Evolutionary conservation across 2,329 filamentous ascomycete genomes (phyloP), one percentile per base, ranked within the genome.

Genomic region (Colletotrichum melonis): DNA sequence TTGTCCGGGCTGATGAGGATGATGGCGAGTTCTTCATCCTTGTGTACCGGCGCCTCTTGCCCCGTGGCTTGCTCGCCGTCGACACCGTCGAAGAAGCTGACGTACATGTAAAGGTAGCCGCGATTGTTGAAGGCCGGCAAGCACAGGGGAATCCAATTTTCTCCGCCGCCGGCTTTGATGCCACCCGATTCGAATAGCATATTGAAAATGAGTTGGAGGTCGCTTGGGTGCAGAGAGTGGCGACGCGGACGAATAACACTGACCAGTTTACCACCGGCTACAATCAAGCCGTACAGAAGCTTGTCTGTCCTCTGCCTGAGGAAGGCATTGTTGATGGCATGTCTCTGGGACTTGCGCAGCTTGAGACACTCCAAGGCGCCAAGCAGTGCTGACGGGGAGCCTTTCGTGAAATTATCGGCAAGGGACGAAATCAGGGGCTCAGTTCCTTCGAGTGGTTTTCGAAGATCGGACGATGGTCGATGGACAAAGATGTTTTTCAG

Each of bases 91-190:
- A 99, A 90, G 81, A 98, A 99, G 86, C 94, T 98, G 80, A 99
- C 97, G 80, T 98, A 99, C 95, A 99, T 98, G 85, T 99, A 98
- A 1, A 99, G 88, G 80, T 97, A 99, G 30, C 97, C 97, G 64
- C 92, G 94, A 81, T 95, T 98, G 84, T 99, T 99, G 85, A 99
- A 99, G 5, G 95, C 96, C 0, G 97, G 97, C 3, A 99, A 88
- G 78, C 97, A 99, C 7, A 99, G 88, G 0, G 97, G 97, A 60
- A 98, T 96, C 97, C 97, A 99, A 78, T 96, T 98, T 82, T 99
- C 97, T 35, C 96, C 97, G 52, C 89, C 95, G 6, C 94, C 95
- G 24, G 95, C 93, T 80, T 97, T 96, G 80, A 99, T 93, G 56
- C 94, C 93, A 62, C 95, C 94, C 2, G 96, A 97, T 84, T 97